Base-by-base conservation (phyloP, 805 yeast species). In the Yarrowia sp. region DNA sequence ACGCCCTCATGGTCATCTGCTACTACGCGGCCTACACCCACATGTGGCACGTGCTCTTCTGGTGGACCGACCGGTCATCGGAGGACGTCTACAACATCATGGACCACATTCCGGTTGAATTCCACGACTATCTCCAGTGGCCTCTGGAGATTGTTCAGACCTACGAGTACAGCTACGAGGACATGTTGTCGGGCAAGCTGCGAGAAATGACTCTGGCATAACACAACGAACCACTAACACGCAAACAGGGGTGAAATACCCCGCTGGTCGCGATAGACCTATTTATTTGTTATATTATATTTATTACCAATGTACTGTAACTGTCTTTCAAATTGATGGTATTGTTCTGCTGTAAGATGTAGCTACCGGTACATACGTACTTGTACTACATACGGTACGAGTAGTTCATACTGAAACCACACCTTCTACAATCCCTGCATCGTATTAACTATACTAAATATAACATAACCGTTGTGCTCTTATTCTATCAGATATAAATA, bases 31-130 rank as follows among this genome's bases (percentile, higher is more conserved):
- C 66, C 2, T 59, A 59, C 15, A 45, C 66, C 3, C 66, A 59
- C 53, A 45, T 59, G 53, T 59, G 66, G 66, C 66, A 59, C n/a
- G 45, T 59, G 45, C 52, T 59, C 19, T 46, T 45, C 35, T 59
- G 66, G 66, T 59, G 66, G 66, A 35, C 42, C 3, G 66, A 59
- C 14, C n/a, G 66, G 12, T 45, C 53, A 1, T 3, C 16, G 2
- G 66, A 43, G 14, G 66, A 59, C 26, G 43, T 59, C 5, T 35
- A 45, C 43, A 3, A 43, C 40, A 59, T 59, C 12, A 38, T 45
- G 36, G 53, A 59, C 26, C 53, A 45, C 14, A 19, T 59, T 11
- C 66, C 66, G 8, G 42, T 8, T 3, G 50, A 59, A n/a, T 45
- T 59, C n/a, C 66, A 36, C 16, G 53, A 15, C 15, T 59, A 45